phyloP scores from a whole-genome alignment of 2,329 filamentous ascomycete species.

The Talaromyces sp. region DNA sequence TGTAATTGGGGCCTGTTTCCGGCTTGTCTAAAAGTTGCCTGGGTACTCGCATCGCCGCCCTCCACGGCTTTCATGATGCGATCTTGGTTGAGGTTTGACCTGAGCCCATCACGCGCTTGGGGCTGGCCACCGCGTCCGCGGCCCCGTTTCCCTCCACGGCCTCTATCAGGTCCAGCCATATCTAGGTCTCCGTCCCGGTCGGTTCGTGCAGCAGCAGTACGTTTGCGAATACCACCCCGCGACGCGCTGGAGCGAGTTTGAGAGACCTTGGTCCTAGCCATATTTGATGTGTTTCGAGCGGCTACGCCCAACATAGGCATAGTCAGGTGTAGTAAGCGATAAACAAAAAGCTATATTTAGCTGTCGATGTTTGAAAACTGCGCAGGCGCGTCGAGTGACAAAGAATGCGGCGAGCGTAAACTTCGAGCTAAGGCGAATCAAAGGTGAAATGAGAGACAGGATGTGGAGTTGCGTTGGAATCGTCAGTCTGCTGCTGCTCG shows the following conservation, averaged over 20 bases:
- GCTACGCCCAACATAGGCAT: constrained; percentile 12
- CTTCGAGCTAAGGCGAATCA: neutral
- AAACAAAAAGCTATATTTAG: neutral
- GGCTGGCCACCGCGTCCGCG: constrained; percentile 23
- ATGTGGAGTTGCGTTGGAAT: neutral
- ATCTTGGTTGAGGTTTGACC: constrained; percentile 14
- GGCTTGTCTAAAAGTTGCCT: constrained; percentile 36
- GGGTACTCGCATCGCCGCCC: constrained; percentile 24
- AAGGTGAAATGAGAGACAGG: neutral
- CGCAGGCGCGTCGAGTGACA: neutral
- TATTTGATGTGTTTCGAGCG: constrained; percentile 18
- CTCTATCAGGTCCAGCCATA: constrained; percentile 46
- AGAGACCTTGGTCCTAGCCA: constrained; percentile 27
- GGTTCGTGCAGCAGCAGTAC: constrained; percentile 33
- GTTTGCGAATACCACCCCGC: constrained; percentile 50
- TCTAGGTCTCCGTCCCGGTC: constrained; percentile 59
- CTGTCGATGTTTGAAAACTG: neutral
- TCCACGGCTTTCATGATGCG: constrained; percentile 31
- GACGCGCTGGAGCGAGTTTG: constrained; percentile 23
- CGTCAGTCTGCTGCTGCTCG: neutral
- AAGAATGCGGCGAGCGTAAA: neutral
- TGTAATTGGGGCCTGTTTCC: constrained; percentile 25
- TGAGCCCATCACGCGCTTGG: constrained; percentile 19
- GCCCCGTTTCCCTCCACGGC: constrained; percentile 28
- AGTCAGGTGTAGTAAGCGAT: neutral